phyloP scores from a whole-genome alignment of 805 yeast genomes.

The Kazachstania taianensis region DNA sequence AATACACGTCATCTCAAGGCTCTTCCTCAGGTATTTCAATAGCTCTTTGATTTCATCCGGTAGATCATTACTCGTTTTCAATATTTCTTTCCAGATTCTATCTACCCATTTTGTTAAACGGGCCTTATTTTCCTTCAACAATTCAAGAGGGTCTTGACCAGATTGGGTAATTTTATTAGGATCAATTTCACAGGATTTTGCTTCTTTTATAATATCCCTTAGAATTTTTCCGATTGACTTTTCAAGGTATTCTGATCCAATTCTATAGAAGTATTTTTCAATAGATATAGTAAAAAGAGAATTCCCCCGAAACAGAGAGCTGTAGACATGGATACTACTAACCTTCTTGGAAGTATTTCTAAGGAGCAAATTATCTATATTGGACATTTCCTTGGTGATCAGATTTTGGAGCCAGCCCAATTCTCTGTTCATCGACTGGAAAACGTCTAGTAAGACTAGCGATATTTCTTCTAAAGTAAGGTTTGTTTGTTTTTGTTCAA shows the following conservation, averaged over 20 bases:
- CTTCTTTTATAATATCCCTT: conserved; percentile 38
- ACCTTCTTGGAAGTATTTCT: conserved; percentile 18
- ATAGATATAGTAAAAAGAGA: conserved; percentile 72
- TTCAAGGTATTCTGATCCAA: conserved; percentile 72
- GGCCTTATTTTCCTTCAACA: conserved; percentile 38
- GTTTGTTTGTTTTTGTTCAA: neutral
- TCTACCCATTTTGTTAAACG: conserved; percentile 42
- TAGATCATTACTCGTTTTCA: conserved; percentile 58
- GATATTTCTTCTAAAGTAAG: conserved; percentile 42
- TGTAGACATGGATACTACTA: conserved; percentile 33
- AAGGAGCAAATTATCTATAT: conserved; percentile 18
- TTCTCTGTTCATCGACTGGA: conserved; percentile 59
- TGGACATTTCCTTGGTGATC: conserved; percentile 53
- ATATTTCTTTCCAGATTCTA: conserved; percentile 57
- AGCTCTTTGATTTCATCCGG: conserved; percentile 60
- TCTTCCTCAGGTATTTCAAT: conserved; percentile 50
- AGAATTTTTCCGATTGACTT: conserved; percentile 65
- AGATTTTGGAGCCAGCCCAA: conserved; percentile 64
- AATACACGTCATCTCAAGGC: conserved; percentile 49
- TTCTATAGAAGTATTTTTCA: conserved; percentile 63
- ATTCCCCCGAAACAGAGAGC: conserved; percentile 73
- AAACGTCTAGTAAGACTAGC: conserved; percentile 56
- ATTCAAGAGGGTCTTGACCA: conserved; percentile 28
- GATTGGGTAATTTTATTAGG: conserved; percentile 44
- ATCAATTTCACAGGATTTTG: conserved; percentile 69